phyloP scores from a whole-genome alignment of 2,329 filamentous ascomycete genomes.

The Alternaria postmessia region DNA sequence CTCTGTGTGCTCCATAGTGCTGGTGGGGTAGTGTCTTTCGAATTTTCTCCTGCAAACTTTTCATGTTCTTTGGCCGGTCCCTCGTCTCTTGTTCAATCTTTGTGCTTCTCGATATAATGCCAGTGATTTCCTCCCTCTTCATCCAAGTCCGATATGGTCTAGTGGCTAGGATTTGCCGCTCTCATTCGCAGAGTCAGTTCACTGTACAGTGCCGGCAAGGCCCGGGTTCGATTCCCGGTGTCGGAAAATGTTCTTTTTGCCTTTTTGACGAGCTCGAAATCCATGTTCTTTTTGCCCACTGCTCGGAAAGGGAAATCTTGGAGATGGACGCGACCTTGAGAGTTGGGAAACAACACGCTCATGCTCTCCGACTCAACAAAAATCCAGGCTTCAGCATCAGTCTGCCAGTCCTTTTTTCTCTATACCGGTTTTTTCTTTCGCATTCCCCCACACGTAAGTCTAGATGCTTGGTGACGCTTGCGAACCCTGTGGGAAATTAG shows the following conservation, averaged over 20 bases:
- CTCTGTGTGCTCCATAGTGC: neutral
- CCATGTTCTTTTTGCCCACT: neutral
- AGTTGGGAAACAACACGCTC: neutral
- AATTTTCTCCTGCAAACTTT: neutral
- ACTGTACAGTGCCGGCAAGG: constrained; percentile 20
- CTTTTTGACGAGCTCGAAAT: neutral
- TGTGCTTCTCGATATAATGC: accelerated
- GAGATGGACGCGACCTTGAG: neutral
- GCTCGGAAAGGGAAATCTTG: too few species aligned
- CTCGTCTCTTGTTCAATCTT: too few species aligned
- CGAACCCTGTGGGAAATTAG: too few species aligned
- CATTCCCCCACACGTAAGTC: neutral
- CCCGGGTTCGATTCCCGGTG: constrained; percentile 23
- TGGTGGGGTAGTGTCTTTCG: neutral
- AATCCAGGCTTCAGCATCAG: neutral
- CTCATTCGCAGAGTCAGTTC: constrained; percentile 21
- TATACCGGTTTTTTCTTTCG: too few species aligned
- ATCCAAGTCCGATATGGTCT: constrained; percentile 19
- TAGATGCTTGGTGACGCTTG: too few species aligned
- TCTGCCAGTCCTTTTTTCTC: too few species aligned
- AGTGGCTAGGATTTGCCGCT: constrained; percentile 24
- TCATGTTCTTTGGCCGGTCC: neutral
- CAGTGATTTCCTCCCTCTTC: accelerated
- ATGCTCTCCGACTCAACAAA: neutral
- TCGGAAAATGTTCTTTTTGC: constrained; percentile 10